Conservation (phyloP, 2,329 filamentous ascomycete species). For the Penicillium sp. region DNA sequence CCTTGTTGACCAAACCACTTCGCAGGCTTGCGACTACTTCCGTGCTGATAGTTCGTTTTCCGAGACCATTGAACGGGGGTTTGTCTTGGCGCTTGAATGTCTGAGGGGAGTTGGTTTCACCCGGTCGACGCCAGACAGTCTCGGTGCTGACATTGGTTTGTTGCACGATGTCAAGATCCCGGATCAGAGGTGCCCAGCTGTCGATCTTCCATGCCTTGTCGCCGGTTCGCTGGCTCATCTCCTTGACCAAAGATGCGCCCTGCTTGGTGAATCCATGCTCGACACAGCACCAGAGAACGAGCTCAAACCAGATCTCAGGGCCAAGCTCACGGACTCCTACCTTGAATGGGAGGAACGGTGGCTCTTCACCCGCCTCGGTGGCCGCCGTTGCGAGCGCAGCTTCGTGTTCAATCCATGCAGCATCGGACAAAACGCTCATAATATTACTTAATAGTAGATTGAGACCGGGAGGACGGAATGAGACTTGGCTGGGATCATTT, state of each 20-base stretch:
- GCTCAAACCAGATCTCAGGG: conserved; percentile 57
- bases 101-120: conserved; percentile 21
- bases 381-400: conserved; percentile 46
- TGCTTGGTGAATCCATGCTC: conserved; percentile 53
- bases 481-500: conserved; percentile 36
- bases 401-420: conserved; percentile 52
- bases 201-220: conserved; percentile 48
- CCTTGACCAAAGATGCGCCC: conserved; percentile 48
- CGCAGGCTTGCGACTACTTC: conserved; percentile 64
- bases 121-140: conserved; percentile 45
- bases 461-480: conserved; percentile 52
- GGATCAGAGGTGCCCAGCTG: conserved; percentile 47
- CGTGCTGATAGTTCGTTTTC: conserved; percentile 59
- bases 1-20: conserved; percentile 57
- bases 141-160: conserved; percentile 45
- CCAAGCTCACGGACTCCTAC: conserved; percentile 52
- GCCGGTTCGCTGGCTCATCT: conserved; percentile 37
- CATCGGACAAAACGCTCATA: conserved; percentile 55
- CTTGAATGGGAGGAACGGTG: conserved; percentile 48
- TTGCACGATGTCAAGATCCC: conserved; percentile 35
- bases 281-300: conserved; percentile 58
- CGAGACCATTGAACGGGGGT: conserved; percentile 49
- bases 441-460: conserved; percentile 53
- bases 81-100: conserved; percentile 27
- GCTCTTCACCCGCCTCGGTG: conserved; percentile 44